Percentiles rank a stretch among this genome's conserved stretches.
Evolutionary conservation across 495 filamentous ascomycete species (phyloP).

Genomic region (Sordaria brevicollis): DNA sequence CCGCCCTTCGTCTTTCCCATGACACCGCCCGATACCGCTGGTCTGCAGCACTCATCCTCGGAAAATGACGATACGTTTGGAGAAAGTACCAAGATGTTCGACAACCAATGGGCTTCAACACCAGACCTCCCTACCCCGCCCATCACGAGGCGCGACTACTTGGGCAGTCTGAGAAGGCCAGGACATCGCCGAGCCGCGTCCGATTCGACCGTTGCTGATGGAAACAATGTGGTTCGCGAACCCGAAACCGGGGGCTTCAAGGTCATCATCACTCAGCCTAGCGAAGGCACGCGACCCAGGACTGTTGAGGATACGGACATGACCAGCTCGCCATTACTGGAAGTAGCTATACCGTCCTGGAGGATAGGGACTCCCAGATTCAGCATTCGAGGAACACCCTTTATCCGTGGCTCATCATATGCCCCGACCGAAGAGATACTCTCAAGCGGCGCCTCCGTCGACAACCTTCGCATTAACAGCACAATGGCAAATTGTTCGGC

Average conservation of each 20-base stretch:
- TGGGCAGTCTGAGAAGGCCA: conserved; percentile 12
- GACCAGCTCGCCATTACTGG: conserved; percentile 46
- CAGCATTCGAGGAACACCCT: conserved; percentile 64
- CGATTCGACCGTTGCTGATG: conserved; percentile 36
- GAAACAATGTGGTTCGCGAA: conserved; percentile 36
- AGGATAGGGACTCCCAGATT: conserved; percentile 76
- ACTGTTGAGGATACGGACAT: conserved; percentile 48
- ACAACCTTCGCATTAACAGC: conserved; percentile 5
- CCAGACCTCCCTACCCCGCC: conserved; percentile 19
- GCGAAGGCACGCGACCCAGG: conserved; percentile 46
- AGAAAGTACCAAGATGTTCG: conserved; percentile 14
- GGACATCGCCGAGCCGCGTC: conserved; percentile 37
- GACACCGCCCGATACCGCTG: conserved; percentile 46
- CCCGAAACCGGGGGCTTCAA: conserved; percentile 60
- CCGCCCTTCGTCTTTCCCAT: conserved; percentile 49
- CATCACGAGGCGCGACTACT: conserved; percentile 9
- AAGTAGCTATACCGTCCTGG: conserved; percentile 80
- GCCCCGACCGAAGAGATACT: conserved; percentile 42
- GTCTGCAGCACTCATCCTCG: conserved; percentile 33
- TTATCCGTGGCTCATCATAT: conserved; percentile 66
- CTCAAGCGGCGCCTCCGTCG: conserved; percentile 34
- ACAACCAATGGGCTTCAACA: conserved; percentile 27
- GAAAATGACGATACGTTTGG: conserved; percentile 31
- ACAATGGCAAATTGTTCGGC: background rate
- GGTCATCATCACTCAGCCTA: conserved; percentile 73